Evolutionary conservation across 305 asterid genomes (phyloP).

Genomic region (Lippia alba): DNA sequence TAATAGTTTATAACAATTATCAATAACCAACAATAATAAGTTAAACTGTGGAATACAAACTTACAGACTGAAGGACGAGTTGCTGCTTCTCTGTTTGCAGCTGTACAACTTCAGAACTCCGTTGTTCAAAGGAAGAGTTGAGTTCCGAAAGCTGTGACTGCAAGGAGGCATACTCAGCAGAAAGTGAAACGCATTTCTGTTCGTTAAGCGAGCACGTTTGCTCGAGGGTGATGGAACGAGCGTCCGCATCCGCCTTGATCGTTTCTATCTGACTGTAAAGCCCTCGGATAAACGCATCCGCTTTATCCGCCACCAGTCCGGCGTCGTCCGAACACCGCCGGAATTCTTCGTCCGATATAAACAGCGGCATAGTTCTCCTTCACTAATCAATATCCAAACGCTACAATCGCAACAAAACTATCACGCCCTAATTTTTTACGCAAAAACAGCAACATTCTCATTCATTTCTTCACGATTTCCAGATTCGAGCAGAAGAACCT

Average conservation of each 20-base stretch:
- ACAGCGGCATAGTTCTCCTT: conserved; percentile 62
- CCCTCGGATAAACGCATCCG: conserved; percentile 74
- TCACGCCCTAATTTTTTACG: conserved; percentile 15
- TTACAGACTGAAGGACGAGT: conserved; percentile 63
- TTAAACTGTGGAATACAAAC: conserved; percentile 24
- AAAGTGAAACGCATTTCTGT: conserved; percentile 74
- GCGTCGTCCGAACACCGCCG: conserved; percentile 58
- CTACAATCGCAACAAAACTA: not conserved
- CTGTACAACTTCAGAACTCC: conserved; percentile 54
- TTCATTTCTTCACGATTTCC: not conserved
- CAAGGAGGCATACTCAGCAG: conserved; percentile 57
- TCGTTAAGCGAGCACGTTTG: conserved; percentile 85
- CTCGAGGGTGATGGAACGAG: conserved; percentile 87
- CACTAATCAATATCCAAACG: not conserved
- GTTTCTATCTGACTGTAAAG: conserved; percentile 72
- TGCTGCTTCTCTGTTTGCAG: conserved; percentile 69
- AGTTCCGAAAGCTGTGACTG: conserved; percentile 62
- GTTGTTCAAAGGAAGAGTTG: conserved; percentile 52
- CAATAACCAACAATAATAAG: conserved; percentile 8
- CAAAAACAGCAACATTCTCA: conserved; percentile 16
- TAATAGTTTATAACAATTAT: conserved; percentile 14
- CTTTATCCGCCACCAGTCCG: conserved; percentile 70
- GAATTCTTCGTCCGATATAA: conserved; percentile 74
- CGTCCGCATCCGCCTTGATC: conserved; percentile 86
- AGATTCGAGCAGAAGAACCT: not conserved